Evolutionary conservation across 2,329 filamentous ascomycete species (phyloP), one percentile per base, ranked within the genome.

Genomic region (Clathrospora elynae): DNA sequence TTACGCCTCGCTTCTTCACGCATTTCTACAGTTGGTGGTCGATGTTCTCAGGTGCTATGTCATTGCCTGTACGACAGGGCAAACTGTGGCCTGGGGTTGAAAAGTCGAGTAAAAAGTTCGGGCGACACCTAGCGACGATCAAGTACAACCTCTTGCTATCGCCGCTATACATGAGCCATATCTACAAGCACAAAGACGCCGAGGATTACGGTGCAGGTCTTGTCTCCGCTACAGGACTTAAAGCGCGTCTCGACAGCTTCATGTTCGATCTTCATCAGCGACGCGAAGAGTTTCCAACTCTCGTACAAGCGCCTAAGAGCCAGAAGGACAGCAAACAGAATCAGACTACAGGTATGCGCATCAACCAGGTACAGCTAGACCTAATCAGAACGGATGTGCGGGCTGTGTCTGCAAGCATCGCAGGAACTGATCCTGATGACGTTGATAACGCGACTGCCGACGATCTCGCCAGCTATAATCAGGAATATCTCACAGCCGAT

Each of bases 11-110:
- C 6, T 96, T 99, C 75, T 99, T 99, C 68, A 96, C 92, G 0
- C 93, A 99, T 67, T 99, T 99, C 76, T 97, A 91, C 73, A 84
- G 85, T 43, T 99, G 93, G 93, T 97, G 91, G 90, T 92, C 88
- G 1, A 83, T 97, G 56, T 99, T 99, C 71, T 90, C 90, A 6
- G 91, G 92, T 1, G 87, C 92, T 6, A 90, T 97, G 85, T 95
- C 92, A 8, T 78, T 99, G 18, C 95, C 93, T 8, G 87, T 99
- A 43, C 88, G 93, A 1, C 95, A 99, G 73, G 93, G 93, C 11
- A 80, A 82, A 32, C 78, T 99, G 3, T 99, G 91, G 84, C 92
- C 91, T 5, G 90, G 90, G 0, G 81, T 90, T 16, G 93, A 96
- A 58, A 96, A 96, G 76, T 93, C 90, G 31, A 96, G 90, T 77